Evolutionary conservation across 306 rosid genomes (phyloP).

Genomic region (Gleditsia sinensis): DNA sequence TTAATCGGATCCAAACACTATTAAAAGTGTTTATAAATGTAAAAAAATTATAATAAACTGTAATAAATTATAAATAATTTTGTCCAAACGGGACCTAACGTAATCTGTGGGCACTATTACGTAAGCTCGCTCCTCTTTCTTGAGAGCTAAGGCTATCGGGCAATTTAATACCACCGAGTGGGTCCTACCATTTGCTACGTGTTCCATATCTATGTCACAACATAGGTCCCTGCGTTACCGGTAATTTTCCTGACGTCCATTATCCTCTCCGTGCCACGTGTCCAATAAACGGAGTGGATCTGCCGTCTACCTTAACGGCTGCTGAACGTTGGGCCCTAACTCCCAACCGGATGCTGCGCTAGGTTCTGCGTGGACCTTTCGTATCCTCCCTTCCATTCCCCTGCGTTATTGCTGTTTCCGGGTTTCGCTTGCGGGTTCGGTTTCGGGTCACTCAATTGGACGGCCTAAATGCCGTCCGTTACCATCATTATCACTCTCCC

Average conservation of each 20-base stretch:
- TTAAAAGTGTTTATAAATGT: too few relatives aligned
- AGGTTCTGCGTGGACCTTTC: too few relatives aligned
- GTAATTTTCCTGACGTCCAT: background rate
- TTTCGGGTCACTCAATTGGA: background rate
- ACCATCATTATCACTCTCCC: background rate
- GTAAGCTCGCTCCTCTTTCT: constrained; percentile 24
- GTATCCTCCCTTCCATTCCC: too few relatives aligned
- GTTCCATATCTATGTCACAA: constrained; percentile 33
- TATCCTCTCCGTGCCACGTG: constrained; percentile 34
- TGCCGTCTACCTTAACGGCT: background rate
- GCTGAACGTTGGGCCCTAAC: constrained; percentile 10
- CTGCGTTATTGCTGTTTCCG: too few relatives aligned
- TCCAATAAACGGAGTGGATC: background rate
- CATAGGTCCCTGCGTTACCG: background rate
- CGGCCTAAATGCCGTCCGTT: constrained; percentile 46
- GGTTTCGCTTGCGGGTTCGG: too few relatives aligned
- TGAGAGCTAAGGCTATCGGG: constrained; percentile 29
- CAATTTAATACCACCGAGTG: background rate
- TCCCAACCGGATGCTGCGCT: constrained; percentile 8
- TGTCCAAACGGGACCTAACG: too few relatives aligned
- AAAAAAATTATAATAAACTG: too few relatives aligned
- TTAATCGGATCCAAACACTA: too few relatives aligned
- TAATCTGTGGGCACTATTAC: background rate
- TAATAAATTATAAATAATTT: too few relatives aligned
- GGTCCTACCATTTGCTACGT: constrained; percentile 39